A percentile compares a stretch with the other conserved stretches of the same genome.
phyloP scores from a whole-genome alignment of 1,284 basidiomycete genomes.

The Singerocomus inundabilis region DNA sequence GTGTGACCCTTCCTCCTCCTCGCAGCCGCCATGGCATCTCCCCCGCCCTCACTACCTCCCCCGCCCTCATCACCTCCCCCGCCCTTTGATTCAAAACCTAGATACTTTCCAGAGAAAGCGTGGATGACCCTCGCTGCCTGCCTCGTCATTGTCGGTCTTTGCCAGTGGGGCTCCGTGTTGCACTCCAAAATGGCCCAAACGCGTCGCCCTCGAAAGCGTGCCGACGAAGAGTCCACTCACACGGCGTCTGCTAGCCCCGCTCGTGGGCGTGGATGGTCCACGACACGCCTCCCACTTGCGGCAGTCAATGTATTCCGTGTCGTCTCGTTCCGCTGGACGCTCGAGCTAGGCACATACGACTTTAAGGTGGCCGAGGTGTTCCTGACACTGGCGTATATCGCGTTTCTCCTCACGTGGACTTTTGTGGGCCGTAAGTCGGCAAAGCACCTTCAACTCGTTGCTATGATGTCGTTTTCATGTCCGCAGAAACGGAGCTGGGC shows the following conservation, averaged over 20 bases:
- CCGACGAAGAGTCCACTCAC: slow-evolving; percentile 24
- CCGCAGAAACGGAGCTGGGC: slow-evolving; percentile 37
- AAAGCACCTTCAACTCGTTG: no score
- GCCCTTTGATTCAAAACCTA: not conserved
- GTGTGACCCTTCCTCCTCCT: not conserved
- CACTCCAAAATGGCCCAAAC: slow-evolving; percentile 27
- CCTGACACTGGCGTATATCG: slow-evolving; percentile 45
- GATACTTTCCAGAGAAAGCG: slow-evolving; percentile 38
- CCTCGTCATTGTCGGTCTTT: slow-evolving; percentile 41
- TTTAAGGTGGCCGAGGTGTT: slow-evolving; percentile 49
- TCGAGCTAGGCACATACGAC: slow-evolving; percentile 43
- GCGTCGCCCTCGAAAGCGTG: not conserved
- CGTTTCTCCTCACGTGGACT: slow-evolving; percentile 46
- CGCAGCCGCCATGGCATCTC: slow-evolving; percentile 4
- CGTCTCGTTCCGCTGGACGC: slow-evolving; percentile 48
- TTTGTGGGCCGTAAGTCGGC: slow-evolving; percentile 47
- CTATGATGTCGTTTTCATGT: not conserved
- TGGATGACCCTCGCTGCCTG: slow-evolving; percentile 47
- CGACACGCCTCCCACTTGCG: slow-evolving; percentile 38
- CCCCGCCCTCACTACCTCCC: not conserved
- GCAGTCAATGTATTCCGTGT: slow-evolving; percentile 45
- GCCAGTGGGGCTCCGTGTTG: slow-evolving; percentile 31
- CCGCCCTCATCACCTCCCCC: not conserved
- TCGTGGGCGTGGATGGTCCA: slow-evolving; percentile 6
- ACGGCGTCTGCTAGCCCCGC: not conserved